These are phyloP conservation scores for Mycena filopes DNA, from an alignment of 768 basidiomycete genomes.

Conservation along the genomic window DNA sequence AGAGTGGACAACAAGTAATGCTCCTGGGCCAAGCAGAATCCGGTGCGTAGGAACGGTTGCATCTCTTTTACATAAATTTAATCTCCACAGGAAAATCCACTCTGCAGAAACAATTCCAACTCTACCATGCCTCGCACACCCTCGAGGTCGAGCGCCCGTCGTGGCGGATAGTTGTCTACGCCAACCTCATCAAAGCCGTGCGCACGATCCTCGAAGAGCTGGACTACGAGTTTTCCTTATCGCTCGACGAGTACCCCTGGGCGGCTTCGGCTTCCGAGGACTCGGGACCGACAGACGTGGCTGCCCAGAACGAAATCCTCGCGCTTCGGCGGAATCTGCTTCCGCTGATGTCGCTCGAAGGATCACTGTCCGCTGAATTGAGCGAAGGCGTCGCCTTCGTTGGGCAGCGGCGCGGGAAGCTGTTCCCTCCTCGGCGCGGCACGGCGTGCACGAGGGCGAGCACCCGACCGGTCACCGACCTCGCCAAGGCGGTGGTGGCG, in stretches of 20 bases:
- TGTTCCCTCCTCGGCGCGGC: slow-evolving; percentile 79
- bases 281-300: slow-evolving; percentile 35
- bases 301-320: slow-evolving; percentile 54
- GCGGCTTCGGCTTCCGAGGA: slow-evolving; percentile 35
- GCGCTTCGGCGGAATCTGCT: slow-evolving; percentile 66
- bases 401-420: slow-evolving; percentile 71
- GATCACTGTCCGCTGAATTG: slow-evolving; percentile 73
- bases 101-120: slow-evolving; percentile 85
- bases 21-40: slow-evolving; percentile 84
- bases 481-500: slow-evolving; percentile 54
- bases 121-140: slow-evolving; percentile 77
- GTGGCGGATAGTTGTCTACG: slow-evolving; percentile 85
- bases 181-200: slow-evolving; percentile 85
- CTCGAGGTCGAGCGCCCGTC: slow-evolving; percentile 77
- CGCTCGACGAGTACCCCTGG: slow-evolving; percentile 35
- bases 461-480: slow-evolving; percentile 51
- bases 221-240: slow-evolving; percentile 57
- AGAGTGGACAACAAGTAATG: slow-evolving; percentile 60
- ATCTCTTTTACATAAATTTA: background rate
- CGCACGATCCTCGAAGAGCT: slow-evolving; percentile 80
- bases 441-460: slow-evolving; percentile 57
- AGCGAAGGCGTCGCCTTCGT: slow-evolving; percentile 70
- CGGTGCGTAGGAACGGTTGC: slow-evolving; percentile 39
- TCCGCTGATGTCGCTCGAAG: slow-evolving; percentile 74
- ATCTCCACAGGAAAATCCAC: slow-evolving; percentile 75